Evolutionary conservation across 176 grass and related monocot species (phyloP).

Genomic region (Phragmites australis): DNA sequence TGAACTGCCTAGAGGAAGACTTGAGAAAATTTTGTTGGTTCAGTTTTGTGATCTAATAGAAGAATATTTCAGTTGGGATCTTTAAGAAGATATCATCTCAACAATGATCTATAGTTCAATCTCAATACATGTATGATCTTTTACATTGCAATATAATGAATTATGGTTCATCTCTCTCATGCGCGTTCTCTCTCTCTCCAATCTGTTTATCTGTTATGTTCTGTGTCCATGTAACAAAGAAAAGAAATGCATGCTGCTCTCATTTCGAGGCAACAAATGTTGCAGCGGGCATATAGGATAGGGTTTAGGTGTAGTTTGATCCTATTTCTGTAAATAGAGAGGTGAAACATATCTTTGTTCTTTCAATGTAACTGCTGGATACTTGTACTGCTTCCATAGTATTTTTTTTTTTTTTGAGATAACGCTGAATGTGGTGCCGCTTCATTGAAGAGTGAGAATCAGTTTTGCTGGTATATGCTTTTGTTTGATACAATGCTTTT

Average conservation of each 20-base stretch:
- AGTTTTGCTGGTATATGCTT: not conserved
- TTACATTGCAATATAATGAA: conserved; percentile 64
- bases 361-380: not conserved
- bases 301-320: not conserved
- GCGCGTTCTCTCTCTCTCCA: not conserved
- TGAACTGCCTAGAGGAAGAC: conserved; percentile 43
- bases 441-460: not conserved
- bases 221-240: conserved; percentile 9
- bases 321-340: conserved; percentile 14
- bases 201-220: not conserved
- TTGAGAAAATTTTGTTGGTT: conserved; percentile 62
- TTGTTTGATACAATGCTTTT: not conserved
- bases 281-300: not conserved
- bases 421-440: not conserved
- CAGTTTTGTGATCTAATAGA: conserved; percentile 72
- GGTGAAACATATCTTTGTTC: not conserved
- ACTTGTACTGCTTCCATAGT: not conserved
- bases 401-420: not conserved
- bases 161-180: conserved; percentile 29
- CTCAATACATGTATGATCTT: conserved; percentile 65
- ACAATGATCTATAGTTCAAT: conserved; percentile 52
- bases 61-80: conserved; percentile 42
- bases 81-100: conserved; percentile 45
- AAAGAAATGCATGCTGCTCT: not conserved
- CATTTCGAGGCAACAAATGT: conserved; percentile 6